Evolutionary conservation across 2,329 filamentous ascomycete species (phyloP), one percentile per base, ranked within the genome.

Genomic region (Scedosporium minutisporum): DNA sequence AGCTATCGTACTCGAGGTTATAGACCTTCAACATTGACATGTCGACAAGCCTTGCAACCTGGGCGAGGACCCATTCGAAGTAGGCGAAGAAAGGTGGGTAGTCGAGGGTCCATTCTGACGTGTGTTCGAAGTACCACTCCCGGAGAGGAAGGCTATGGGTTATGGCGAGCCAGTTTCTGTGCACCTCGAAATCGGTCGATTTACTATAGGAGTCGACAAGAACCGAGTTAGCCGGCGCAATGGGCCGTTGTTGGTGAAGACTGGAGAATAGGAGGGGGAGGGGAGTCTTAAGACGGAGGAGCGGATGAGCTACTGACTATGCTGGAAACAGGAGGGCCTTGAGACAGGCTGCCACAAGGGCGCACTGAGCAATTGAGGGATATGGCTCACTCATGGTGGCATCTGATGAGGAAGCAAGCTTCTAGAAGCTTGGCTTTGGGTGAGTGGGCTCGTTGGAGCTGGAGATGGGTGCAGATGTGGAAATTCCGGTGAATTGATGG

Each of bases 61-160:
- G 90, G 57, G 93, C 95, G 69, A 99, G 82, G 55, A 87, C 73
- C 91, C 91, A 97, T 81, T 99, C 95, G 77, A 97, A 97, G 73
- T 90, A 93, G 68, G 95, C 95, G 72, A 99, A 99, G 77, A 97
- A 97, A 6, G 95, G 95, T 38, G 95, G 95, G 73, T 99, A 99
- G 78, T 99, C 95, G 71, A 99, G 87, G 0, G 95, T 99, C 95
- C 95, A 99, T 91, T 97, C 91, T 64, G 95, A 99, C 1, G 93
- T 96, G 77, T 93, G 89, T 81, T 99, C 95, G 72, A 88, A 93
- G 77, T 99, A 99, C 95, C 95, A 99, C 68, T 96, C 82, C 74
- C 89, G 86, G 60, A 93, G 77, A 3, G 93, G 90, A 21, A 97
- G 82, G 65, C 90, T 96, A 76, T 96, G 82, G 4, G 95, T 97